Evolutionary conservation across 2,329 filamentous ascomycete species (phyloP).

Genomic region (Paradendryphiella salina): DNA sequence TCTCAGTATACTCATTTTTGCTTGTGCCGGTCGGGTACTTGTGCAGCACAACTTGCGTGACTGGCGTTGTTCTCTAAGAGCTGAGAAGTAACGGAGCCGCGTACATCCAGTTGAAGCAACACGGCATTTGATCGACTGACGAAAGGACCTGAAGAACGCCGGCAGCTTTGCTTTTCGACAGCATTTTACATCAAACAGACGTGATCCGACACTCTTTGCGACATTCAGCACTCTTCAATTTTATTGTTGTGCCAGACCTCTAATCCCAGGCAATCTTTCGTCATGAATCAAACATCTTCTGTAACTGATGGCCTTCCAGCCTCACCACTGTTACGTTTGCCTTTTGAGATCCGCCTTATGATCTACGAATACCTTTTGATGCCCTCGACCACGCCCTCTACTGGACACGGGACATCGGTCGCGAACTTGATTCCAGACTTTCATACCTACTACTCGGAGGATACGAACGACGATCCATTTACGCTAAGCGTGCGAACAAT

Average conservation of each 20-base stretch:
- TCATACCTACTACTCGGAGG: slow-evolving; percentile 48
- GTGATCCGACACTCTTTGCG: not conserved
- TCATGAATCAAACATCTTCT: slow-evolving; percentile 8
- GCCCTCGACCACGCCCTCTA: slow-evolving; percentile 43
- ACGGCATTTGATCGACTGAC: not conserved
- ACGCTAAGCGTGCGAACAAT: slow-evolving; percentile 51
- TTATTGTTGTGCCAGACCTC: not conserved
- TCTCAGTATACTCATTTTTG: not conserved
- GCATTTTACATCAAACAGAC: not conserved
- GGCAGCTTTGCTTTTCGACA: not conserved
- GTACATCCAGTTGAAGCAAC: not conserved
- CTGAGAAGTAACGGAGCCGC: slow-evolving; percentile 1
- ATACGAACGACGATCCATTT: slow-evolving; percentile 38
- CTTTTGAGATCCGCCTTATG: slow-evolving; percentile 52
- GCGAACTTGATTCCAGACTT: slow-evolving; percentile 46
- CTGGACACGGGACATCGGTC: slow-evolving; percentile 35
- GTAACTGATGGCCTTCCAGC: slow-evolving; percentile 9
- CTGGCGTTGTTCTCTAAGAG: not conserved
- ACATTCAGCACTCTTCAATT: not conserved
- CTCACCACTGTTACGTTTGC: slow-evolving; percentile 50
- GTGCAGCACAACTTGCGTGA: not conserved
- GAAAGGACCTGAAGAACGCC: not conserved
- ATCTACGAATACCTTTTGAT: slow-evolving; percentile 52
- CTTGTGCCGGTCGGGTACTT: not conserved
- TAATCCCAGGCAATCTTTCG: not conserved